A percentile compares a stretch with the other conserved stretches of the same genome.
Evolutionary conservation across 78 protist genomes (phyloP).

Genomic region (Creolimax fragrantissima): DNA sequence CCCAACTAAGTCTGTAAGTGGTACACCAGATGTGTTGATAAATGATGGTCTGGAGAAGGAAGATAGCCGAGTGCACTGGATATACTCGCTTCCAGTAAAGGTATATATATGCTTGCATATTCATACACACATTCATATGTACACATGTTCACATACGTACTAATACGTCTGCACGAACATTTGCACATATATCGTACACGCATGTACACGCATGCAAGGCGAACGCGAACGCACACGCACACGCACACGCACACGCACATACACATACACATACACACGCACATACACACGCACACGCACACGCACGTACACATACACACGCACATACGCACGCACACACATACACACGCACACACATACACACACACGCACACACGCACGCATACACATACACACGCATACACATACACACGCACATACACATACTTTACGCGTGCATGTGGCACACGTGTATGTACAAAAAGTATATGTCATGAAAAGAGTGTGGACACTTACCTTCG

Average conservation of each 20-base stretch:
- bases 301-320: neutral
- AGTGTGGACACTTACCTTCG: too few relatives aligned
- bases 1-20: too few relatives aligned
- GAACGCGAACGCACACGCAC: neutral
- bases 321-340: neutral
- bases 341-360: neutral
- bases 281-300: neutral
- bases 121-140: neutral
- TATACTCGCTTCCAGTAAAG: neutral
- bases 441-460: too few relatives aligned
- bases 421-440: too few relatives aligned
- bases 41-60: too few relatives aligned
- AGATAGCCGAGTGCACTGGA: neutral
- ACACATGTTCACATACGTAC: neutral
- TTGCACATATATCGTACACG: too few relatives aligned
- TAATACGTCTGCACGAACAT: neutral
- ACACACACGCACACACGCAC: neutral
- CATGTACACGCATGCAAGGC: neutral
- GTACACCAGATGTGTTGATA: too few relatives aligned
- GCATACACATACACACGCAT: neutral
- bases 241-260: neutral
- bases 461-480: too few relatives aligned
- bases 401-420: neutral
- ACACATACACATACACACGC: neutral
- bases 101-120: neutral